These are phyloP conservation scores for Penicillium coffeae DNA, from an alignment of 495 filamentous ascomycete species.

Conservation along the genomic window DNA sequence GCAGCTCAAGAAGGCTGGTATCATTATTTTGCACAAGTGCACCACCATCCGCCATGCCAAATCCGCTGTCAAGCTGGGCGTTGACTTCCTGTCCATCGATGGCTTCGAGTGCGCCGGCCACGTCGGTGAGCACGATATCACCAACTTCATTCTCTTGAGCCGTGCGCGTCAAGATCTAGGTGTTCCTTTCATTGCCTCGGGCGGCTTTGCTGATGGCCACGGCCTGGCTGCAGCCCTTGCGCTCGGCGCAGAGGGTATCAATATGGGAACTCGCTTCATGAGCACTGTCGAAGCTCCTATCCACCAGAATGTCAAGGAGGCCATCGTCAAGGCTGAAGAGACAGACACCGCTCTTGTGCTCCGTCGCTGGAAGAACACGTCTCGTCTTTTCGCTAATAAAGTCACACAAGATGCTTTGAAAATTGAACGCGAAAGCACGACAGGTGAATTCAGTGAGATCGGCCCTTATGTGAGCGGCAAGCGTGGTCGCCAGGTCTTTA, in stretches of 20 bases:
- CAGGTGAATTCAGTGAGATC: constrained; percentile 88
- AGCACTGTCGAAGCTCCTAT: constrained; percentile 90
- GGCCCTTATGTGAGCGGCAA: constrained; percentile 88
- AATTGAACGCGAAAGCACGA: constrained; percentile 78
- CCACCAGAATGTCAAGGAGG: constrained; percentile 87
- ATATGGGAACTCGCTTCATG: constrained; percentile 94
- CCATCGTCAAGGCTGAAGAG: constrained; percentile 85
- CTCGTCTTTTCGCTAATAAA: constrained; percentile 83
- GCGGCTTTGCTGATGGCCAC: constrained; percentile 92
- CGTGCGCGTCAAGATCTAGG: constrained; percentile 79
- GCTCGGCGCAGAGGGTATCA: constrained; percentile 90
- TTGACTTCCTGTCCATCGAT: constrained; percentile 94
- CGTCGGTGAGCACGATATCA: constrained; percentile 94
- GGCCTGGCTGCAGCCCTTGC: constrained; percentile 89
- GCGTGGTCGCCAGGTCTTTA: constrained; percentile 84
- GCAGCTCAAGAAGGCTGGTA: constrained; percentile 76
- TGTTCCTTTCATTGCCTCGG: constrained; percentile 91
- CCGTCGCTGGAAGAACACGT: constrained; percentile 90
- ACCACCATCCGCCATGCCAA: constrained; percentile 93
- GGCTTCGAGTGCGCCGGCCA: constrained; percentile 97
- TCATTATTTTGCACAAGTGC: constrained; percentile 91
- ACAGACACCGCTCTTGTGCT: constrained; percentile 87
- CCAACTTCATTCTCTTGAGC: constrained; percentile 91
- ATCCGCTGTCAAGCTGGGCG: constrained; percentile 87
- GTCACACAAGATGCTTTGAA: constrained; percentile 74